These are phyloP conservation scores for Spathaspora sp. DNA, from an alignment of 1,139 yeast genomes.

Conservation along the genomic window DNA sequence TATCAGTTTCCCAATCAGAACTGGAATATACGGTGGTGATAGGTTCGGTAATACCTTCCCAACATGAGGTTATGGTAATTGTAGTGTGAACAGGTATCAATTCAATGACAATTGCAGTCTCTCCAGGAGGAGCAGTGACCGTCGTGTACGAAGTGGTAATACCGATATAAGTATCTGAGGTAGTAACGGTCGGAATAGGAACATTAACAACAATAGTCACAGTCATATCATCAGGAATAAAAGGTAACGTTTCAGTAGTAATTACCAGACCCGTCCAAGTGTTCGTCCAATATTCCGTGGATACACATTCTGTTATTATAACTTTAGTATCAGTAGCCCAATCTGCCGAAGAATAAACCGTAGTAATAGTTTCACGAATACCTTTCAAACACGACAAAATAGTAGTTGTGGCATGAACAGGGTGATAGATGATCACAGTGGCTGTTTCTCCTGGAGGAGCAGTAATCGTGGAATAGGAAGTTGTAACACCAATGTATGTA, in stretches of 20 bases:
- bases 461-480: constrained; percentile 8
- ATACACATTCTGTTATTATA: too few species aligned
- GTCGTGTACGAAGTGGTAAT: constrained; percentile 1
- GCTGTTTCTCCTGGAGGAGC: constrained; percentile 15
- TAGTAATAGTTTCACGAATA: too few species aligned
- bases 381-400: too few species aligned
- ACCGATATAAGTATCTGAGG: constrained; percentile 5
- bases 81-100: constrained; percentile 14
- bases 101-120: constrained; percentile 14
- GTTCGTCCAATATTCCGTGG: too few species aligned
- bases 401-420: constrained; percentile 4
- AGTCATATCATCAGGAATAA: constrained; percentile 12
- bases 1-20: too few species aligned
- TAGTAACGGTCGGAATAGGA: constrained; percentile 15
- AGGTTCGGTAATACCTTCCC: too few species aligned
- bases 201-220: constrained; percentile 16
- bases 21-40: too few species aligned
- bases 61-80: constrained; percentile 7
- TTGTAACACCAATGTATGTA: not conserved
- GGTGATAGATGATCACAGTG: constrained; percentile 15
- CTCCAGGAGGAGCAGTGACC: constrained; percentile 6
- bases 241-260: too few species aligned
- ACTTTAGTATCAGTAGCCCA: too few species aligned
- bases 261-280: too few species aligned
- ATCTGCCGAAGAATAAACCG: too few species aligned